phyloP scores from a whole-genome alignment of 1,284 basidiomycete genomes.

The Mycosarcoma maydis region DNA sequence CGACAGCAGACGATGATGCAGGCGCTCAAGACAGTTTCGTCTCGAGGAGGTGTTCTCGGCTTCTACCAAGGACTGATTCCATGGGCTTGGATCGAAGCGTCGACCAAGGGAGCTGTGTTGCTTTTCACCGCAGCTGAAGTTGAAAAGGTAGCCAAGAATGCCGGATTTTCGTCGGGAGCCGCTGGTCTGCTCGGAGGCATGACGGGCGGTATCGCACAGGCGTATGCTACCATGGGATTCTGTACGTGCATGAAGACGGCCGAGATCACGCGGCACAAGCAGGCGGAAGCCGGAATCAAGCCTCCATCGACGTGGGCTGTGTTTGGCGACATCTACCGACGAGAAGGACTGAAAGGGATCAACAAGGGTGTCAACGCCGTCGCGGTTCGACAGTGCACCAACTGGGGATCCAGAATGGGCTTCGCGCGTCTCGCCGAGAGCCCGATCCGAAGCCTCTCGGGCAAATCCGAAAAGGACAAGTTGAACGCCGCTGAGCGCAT shows the following conservation, averaged over 20 bases:
- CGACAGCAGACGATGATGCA: conserved; percentile 84
- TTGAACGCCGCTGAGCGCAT: conserved; percentile 87
- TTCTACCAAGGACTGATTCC: conserved; percentile 99
- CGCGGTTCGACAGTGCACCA: conserved; percentile 91
- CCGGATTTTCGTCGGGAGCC: conserved; percentile 81
- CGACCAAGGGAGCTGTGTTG: conserved; percentile 95
- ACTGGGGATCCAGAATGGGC: conserved; percentile 99
- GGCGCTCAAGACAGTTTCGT: conserved; percentile 87
- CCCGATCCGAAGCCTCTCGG: conserved; percentile 79
- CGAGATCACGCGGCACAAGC: conserved; percentile 97
- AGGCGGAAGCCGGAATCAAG: conserved; percentile 85
- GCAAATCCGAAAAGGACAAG: conserved; percentile 78
- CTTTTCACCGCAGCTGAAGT: conserved; percentile 96
- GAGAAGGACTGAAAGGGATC: conserved; percentile 92
- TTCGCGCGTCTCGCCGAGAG: conserved; percentile 92
- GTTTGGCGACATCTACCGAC: conserved; percentile 90
- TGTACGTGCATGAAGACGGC: conserved; percentile 78
- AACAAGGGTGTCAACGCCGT: conserved; percentile 99
- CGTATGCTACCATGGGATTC: conserved; percentile 99
- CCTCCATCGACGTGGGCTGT: conserved; percentile 88
- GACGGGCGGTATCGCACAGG: conserved; percentile 96
- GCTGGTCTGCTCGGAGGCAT: conserved; percentile 95
- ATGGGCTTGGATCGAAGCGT: conserved; percentile 99
- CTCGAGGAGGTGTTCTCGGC: conserved; percentile 85
- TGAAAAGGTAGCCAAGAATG: conserved; percentile 75